Conservation (phyloP, 352 stramenopile genomes). For the Blastocystis sp. region DNA sequence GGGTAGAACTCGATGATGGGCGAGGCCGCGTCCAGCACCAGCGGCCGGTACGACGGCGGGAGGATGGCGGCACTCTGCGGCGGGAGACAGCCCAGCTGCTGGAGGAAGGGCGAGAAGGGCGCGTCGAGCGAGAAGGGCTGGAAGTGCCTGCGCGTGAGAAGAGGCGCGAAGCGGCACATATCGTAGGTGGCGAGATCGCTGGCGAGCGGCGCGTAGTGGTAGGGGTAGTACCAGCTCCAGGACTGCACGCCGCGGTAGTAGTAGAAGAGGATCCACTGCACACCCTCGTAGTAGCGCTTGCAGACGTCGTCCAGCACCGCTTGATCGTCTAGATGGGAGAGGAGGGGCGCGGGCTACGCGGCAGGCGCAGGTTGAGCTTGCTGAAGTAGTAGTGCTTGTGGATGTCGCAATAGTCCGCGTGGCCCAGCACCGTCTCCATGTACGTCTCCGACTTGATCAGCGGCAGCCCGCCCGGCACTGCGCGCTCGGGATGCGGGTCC, state of each 20-base stretch:
- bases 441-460: conserved; percentile 54
- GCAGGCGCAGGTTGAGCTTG: conserved; percentile 79
- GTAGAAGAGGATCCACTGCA: conserved; percentile 98
- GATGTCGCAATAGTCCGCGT: conserved; percentile 43
- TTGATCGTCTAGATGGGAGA: conserved; percentile 73
- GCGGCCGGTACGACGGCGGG: conserved; percentile 77
- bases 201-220: conserved; percentile 93
- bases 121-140: conserved; percentile 84
- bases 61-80: conserved; percentile 87
- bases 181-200: conserved; percentile 82
- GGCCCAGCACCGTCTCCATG: conserved; percentile 63
- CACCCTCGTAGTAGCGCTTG: conserved; percentile 91
- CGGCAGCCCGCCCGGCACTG: conserved; percentile 37
- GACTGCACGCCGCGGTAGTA: conserved; percentile 96
- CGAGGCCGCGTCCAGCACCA: conserved; percentile 90
- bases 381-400: conserved; percentile 81
- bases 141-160: conserved; percentile 78
- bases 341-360: neutral
- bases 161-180: conserved; percentile 23
- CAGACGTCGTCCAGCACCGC: conserved; percentile 82
- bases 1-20: conserved; percentile 94
- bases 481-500: conserved; percentile 24
- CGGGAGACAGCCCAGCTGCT: conserved; percentile 96
- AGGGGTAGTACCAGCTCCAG: conserved; percentile 99
- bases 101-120: conserved; percentile 91